Base-by-base conservation (phyloP, 371 early-diverging fungal species). In the Massospora cicadina region DNA sequence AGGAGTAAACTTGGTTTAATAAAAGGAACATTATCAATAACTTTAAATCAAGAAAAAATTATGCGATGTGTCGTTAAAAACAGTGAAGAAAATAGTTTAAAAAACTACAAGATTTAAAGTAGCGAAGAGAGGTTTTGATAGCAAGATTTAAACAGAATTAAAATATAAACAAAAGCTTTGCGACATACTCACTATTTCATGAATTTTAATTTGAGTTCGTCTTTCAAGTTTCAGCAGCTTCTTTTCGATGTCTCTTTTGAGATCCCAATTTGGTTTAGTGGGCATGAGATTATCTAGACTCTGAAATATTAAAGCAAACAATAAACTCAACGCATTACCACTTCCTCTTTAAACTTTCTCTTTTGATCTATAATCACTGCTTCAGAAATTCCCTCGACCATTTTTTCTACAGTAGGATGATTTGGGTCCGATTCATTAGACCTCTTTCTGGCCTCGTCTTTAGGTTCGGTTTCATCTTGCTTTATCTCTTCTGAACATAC, bases 241-340 rank as follows among this genome's bases (percentile, higher is more conserved):
- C 58, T 80, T 82, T 67, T 89, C 84, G 25, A 93, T 77, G 70
- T 91, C 92, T 29, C 88, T 77, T 68, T 88, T 89, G 65, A 93
- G 71, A 67, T 93, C 93, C 88, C 89, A 90, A 69, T 93, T 90
- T 1, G 92, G 84, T 59, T 85, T 87, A 68, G 81, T 83, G 5
- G 93, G 91, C 25, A 88, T 89, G 30, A 93, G 70, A 33, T 87
- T 81, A 59, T 79, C 77, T 1, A 91, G 76, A 70, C 90, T 90
- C 83, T 86, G 70, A 62, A 57, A 64, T 58, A 43, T n/a, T 63
- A 23, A 62, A 62, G 33, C 23, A 2, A 1, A 26, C 24, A 33
- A 26, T 1, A 33, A 55, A 59, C n/a, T 66, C 31, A 32, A 33
- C 2, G 2, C 53, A 10, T 65, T 77, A 83, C 84, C 65, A 86